Evolutionary conservation across 2,329 filamentous ascomycete genomes (phyloP).

Genomic region (Cercospora sesami): DNA sequence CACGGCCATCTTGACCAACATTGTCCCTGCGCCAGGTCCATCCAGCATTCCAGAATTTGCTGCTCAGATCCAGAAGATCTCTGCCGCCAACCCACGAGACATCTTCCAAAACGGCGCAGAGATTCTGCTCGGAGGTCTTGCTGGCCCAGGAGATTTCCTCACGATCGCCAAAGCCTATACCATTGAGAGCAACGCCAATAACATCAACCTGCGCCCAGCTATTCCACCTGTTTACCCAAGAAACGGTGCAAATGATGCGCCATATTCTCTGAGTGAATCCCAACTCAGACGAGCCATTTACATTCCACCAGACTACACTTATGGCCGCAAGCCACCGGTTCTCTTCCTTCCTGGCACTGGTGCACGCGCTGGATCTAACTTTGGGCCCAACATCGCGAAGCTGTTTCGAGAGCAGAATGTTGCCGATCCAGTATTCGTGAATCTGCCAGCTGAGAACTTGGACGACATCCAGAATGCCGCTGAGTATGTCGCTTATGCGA

Average conservation of each 20-base stretch:
- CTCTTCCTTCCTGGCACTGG: constrained; percentile 57
- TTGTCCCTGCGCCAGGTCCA: constrained; percentile 30
- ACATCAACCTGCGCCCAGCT: constrained; percentile 32
- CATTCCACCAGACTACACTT: constrained; percentile 52
- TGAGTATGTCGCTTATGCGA: constrained; percentile 58
- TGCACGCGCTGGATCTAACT: constrained; percentile 49
- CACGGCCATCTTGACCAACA: constrained; percentile 29
- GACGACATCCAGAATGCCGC: constrained; percentile 53
- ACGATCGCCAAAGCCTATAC: constrained; percentile 24
- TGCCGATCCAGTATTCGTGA: constrained; percentile 57
- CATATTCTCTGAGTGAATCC: constrained; percentile 51
- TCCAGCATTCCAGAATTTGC: constrained; percentile 24
- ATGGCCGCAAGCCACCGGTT: constrained; percentile 46
- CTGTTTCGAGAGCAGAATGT: constrained; percentile 46
- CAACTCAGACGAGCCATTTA: constrained; percentile 54
- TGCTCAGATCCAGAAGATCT: constrained; percentile 23
- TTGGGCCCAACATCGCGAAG: constrained; percentile 51
- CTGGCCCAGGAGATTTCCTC: constrained; percentile 23
- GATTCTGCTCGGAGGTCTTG: constrained; percentile 28
- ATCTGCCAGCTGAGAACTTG: constrained; percentile 52
- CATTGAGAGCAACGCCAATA: constrained; percentile 30
- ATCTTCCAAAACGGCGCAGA: constrained; percentile 27
- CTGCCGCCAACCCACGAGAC: constrained; percentile 25
- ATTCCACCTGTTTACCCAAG: constrained; percentile 41
- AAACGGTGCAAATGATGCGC: constrained; percentile 45